Evolutionary conservation across 345 rosid species (phyloP).

Genomic region (Ceriops decandra): DNA sequence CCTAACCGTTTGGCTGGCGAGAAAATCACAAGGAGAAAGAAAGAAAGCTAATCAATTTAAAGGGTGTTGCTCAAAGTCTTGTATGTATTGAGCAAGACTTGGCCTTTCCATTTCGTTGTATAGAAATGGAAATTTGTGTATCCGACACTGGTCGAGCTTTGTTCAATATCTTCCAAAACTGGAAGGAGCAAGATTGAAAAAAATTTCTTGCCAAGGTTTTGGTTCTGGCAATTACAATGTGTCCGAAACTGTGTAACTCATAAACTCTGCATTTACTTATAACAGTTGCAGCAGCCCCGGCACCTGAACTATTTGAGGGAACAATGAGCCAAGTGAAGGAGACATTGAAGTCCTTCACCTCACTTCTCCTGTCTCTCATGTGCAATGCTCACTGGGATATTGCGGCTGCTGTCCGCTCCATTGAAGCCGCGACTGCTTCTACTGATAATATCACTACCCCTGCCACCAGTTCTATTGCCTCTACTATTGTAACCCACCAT

Average conservation of each 20-base stretch:
- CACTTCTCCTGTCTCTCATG: slow-evolving; percentile 74
- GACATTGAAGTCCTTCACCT: slow-evolving; percentile 72
- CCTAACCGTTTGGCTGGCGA: background rate
- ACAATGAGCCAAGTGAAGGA: slow-evolving; percentile 70
- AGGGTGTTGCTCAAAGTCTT: too few relatives aligned
- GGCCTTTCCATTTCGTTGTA: too few relatives aligned
- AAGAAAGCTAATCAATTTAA: background rate
- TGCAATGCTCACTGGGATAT: slow-evolving; percentile 92
- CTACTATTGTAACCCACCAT: slow-evolving; percentile 56
- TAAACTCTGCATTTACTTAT: background rate
- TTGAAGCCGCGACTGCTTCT: slow-evolving; percentile 62
- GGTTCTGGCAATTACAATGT: background rate
- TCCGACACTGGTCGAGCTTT: background rate
- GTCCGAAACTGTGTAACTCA: background rate
- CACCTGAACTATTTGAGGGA: slow-evolving; percentile 73
- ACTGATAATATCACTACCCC: slow-evolving; percentile 21
- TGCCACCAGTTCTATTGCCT: slow-evolving; percentile 35
- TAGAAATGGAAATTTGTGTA: too few relatives aligned
- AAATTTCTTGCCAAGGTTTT: background rate
- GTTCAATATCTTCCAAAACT: background rate
- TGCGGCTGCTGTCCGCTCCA: slow-evolving; percentile 85
- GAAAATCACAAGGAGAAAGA: background rate
- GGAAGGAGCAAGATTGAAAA: background rate
- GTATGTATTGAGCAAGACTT: too few relatives aligned
- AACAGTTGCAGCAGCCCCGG: slow-evolving; percentile 69